Evolutionary conservation across 345 rosid species (phyloP).

Genomic region (Boechera divaricarpa): DNA sequence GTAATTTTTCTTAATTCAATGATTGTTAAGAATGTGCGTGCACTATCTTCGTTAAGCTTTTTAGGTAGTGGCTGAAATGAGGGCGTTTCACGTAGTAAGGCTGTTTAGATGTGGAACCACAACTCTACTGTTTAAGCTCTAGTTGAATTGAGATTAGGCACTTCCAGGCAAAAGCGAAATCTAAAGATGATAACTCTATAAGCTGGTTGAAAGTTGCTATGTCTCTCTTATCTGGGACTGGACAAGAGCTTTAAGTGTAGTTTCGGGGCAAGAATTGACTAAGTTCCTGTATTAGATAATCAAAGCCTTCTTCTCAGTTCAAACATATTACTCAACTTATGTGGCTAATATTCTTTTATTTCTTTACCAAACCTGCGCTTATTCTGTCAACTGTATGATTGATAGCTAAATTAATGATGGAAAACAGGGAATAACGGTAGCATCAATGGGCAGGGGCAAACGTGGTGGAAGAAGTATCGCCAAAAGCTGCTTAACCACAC

Average conservation of each 20-base stretch:
- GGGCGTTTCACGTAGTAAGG: background rate
- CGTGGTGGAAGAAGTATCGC: conserved; percentile 91
- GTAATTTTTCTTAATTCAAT: background rate
- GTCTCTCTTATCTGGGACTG: conserved; percentile 7
- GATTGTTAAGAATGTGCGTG: too few species aligned
- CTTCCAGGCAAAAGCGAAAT: background rate
- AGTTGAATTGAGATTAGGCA: background rate
- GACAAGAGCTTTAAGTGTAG: conserved; percentile 8
- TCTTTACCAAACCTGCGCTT: background rate
- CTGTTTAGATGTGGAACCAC: background rate
- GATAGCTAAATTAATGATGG: conserved; percentile 6
- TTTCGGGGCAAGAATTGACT: background rate
- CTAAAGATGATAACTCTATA: background rate
- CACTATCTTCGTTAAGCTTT: background rate
- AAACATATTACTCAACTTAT: background rate
- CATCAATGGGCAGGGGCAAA: conserved; percentile 86
- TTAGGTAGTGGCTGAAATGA: background rate
- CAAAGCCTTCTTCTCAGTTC: background rate
- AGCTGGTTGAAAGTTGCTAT: conserved; percentile 18
- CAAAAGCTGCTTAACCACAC: conserved; percentile 89
- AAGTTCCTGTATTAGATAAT: background rate
- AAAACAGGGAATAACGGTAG: conserved; percentile 84
- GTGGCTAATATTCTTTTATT: conserved; percentile 6
- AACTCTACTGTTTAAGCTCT: background rate
- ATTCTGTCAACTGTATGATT: conserved; percentile 3